Evolutionary conservation across 1,284 basidiomycete species (phyloP), one percentile per base, ranked within the genome.

Genomic region (Leccinum pallidistipes): DNA sequence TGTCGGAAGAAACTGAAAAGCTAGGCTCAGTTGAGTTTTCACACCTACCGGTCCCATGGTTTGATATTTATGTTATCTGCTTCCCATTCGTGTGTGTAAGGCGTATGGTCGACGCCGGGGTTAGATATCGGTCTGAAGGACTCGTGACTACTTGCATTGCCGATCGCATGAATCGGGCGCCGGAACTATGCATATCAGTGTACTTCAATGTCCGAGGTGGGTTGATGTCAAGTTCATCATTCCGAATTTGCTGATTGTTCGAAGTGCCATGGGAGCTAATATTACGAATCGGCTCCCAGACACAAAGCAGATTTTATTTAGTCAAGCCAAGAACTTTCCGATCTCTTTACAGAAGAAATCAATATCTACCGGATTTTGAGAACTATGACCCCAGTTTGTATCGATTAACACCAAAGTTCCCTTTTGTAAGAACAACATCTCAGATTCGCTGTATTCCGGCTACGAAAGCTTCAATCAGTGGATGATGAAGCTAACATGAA

Each of bases 361-460:
- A 16, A 60, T 6, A 31, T 65, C 66, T 16, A 55, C 45, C 14
- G 38, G 60, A 16, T 34, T 21, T 45, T 62, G 57, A 45, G 45
- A 36, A 34, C 31, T 59, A 50, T 67, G 66, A 29, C 66, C 66
- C 66, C 66, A 68, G 55, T 63, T 40, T n/a, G 65, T 63, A 40
- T 68, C 66, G 18, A 68, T 51, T 38, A n/a, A 12, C n/a, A 57
- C 47, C 31, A 67, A 51, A 34, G 52, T 62, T 9, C 52, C 56
- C 45, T 75, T 75, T 58, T 74, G 73, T 71, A 85, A 67, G 56
- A 77, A 74, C 11, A 71, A 71, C 18, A 84, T 69, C 65, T 87
- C 84, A n/a, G 68, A 75, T 64, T 81, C 76, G 64, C 79, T 84
- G 64, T 86, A 83, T 67, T 86, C 83, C 3, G 84, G 83, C 82